phyloP scores from a whole-genome alignment of 164 flowering plant species.

The Stephania cephalantha region DNA sequence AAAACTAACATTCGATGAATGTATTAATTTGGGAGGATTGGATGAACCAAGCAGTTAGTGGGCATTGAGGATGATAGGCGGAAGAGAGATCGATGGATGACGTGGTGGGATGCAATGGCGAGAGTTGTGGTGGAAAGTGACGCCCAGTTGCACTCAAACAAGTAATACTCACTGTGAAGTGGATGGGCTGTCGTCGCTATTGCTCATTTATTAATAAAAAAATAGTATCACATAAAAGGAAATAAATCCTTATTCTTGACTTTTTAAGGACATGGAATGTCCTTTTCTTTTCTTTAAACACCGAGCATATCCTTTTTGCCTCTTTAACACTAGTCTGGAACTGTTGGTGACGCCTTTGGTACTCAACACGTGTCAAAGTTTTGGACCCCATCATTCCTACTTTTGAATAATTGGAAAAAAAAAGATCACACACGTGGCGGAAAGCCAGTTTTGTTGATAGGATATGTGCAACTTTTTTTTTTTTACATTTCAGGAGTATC shows the following conservation, averaged over 20 bases:
- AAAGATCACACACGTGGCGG: background rate
- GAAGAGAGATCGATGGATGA: background rate
- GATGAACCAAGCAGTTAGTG: background rate
- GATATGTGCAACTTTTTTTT: background rate
- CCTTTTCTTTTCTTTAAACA: background rate
- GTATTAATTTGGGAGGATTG: background rate
- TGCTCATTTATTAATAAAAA: background rate
- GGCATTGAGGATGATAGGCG: background rate
- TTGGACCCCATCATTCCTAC: background rate
- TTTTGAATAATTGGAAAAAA: background rate
- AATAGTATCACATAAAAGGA: too few species aligned
- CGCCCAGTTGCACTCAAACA: slow-evolving; percentile 16
- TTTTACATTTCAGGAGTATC: background rate
- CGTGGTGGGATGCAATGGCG: background rate
- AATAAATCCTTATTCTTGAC: background rate
- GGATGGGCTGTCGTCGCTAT: background rate
- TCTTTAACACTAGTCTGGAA: background rate
- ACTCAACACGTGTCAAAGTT: background rate
- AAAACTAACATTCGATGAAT: background rate
- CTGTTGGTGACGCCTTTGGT: background rate
- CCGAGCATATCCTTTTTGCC: background rate
- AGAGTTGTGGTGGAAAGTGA: slow-evolving; percentile 15
- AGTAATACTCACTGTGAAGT: background rate
- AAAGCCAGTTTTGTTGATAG: background rate
- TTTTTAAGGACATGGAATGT: background rate